These are phyloP conservation scores for Ophiostoma montium DNA, from an alignment of 2,329 filamentous ascomycete species.

Conservation along the genomic window DNA sequence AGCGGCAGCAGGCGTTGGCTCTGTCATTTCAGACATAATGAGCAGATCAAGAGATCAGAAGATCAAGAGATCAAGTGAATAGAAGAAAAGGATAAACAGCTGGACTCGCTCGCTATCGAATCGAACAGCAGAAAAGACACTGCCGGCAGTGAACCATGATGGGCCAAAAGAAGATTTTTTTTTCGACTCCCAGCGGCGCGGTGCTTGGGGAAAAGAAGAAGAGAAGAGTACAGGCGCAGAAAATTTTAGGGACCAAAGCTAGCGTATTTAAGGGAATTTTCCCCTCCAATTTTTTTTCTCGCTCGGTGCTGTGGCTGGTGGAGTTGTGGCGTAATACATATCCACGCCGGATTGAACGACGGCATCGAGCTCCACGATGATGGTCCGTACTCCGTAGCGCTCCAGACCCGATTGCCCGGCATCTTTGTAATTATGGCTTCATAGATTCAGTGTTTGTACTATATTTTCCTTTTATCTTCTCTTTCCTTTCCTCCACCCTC, in stretches of 20 bases:
- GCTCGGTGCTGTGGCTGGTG: neutral
- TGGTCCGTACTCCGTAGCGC: too few relatives aligned
- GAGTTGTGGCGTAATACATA: too few relatives aligned
- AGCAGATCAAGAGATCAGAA: too few relatives aligned
- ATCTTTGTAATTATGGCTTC: too few relatives aligned
- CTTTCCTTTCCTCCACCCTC: too few relatives aligned
- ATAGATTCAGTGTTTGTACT: too few relatives aligned
- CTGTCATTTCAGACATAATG: slow-evolving; percentile 8
- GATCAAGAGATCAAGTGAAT: neutral
- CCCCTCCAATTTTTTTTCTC: neutral
- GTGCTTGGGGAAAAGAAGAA: neutral
- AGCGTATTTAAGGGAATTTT: neutral
- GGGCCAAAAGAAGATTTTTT: slow-evolving; percentile 5
- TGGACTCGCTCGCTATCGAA: slow-evolving; percentile 8
- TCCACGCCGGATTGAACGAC: too few relatives aligned
- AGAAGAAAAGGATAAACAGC: neutral
- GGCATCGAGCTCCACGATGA: too few relatives aligned
- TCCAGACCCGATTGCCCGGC: too few relatives aligned
- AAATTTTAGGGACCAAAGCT: neutral
- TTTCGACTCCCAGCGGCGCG: neutral
- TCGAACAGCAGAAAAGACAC: slow-evolving; percentile 4
- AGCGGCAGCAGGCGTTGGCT: neutral
- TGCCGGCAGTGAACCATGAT: slow-evolving; percentile 9
- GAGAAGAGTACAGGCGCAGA: slow-evolving; percentile 1
- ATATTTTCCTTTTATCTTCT: too few relatives aligned